Evolutionary conservation across 192 early-diverging fungal species (phyloP), one percentile per base, ranked within the genome.

Genomic region (Neocallimastix lanati): DNA sequence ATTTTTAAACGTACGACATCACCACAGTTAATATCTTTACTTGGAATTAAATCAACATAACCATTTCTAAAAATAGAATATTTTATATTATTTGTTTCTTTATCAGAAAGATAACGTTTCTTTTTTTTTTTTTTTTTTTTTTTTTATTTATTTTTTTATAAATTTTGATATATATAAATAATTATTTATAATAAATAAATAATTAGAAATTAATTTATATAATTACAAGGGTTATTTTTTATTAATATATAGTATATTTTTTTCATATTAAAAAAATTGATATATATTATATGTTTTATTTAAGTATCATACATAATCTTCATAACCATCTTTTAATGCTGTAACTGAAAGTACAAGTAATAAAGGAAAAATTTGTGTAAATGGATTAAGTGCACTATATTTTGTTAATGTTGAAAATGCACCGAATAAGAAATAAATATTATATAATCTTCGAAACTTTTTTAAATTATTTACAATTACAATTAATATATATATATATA

Each of bases 371-470:
- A 88, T 83, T 25, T 79, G 78, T 21, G 78, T 28, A 40, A 79
- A 29, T 28, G 78, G 78, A 83, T 28, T 81, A 81, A 15, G 81
- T 81, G 67, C 83, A 50, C 40, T 50, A 21, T 50, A 50, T 50
- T 50, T 50, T 50, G 82, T 81, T 16, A 87, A 29, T 35, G 85
- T 82, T 5, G 87, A 87, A 21, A 90, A 78, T 2, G 87, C 86
- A 14, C 85, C 89, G 21, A 85, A 81, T 12, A 91, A 84, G 81
- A 91, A 91, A 79, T 91, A 91, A 38, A 91, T 81, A 81, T 91
- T 91, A 81, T 90, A 90, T 77, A 88, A 85, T 18, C 88, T 86
- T 14, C 82, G 79, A 79, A 90, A 90, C 88, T 92, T 38, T n/a
- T n/a, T n/a, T n/a, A n/a, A n/a, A n/a, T n/a, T n/a, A n/a, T n/a